A percentile compares a stretch with the other conserved stretches of the same genome.
Conservation (phyloP, 2,329 filamentous ascomycete genomes). For the Colletotrichum abscissum region DNA sequence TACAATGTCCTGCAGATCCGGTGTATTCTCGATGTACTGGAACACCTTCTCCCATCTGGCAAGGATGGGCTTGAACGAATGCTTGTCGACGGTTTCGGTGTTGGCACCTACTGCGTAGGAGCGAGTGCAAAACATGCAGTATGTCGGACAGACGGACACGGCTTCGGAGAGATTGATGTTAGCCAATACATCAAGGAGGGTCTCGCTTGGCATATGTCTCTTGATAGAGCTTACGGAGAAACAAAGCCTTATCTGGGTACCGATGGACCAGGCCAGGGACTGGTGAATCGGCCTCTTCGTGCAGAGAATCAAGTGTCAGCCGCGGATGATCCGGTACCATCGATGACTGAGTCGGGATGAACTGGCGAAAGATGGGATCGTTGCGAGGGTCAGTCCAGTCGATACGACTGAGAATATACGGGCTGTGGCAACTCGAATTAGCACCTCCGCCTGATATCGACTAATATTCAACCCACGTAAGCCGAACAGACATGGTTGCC, state of each 20-base stretch:
- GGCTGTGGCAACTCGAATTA: constrained; percentile 45
- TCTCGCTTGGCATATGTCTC: not conserved
- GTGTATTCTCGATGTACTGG: constrained; percentile 63
- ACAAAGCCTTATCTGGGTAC: constrained; percentile 73
- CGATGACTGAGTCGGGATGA: constrained; percentile 65
- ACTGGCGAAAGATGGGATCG: constrained; percentile 71
- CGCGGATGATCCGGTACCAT: constrained; percentile 65
- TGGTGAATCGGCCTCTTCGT: constrained; percentile 66
- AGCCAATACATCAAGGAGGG: not conserved
- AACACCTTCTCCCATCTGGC: constrained; percentile 67
- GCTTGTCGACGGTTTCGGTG: constrained; percentile 63
- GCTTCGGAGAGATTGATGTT: constrained; percentile 48
- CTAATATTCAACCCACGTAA: constrained; percentile 55
- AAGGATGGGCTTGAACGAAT: constrained; percentile 50
- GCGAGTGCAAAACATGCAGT: constrained; percentile 72
- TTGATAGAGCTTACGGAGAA: constrained; percentile 61
- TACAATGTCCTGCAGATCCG: constrained; percentile 66
- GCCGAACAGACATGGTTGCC: constrained; percentile 69
- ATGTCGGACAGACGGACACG: constrained; percentile 70
- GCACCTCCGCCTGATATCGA: not conserved
- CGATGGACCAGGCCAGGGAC: constrained; percentile 70
- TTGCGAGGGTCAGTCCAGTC: constrained; percentile 69
- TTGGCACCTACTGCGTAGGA: constrained; percentile 68
- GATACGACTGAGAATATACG: constrained; percentile 68
- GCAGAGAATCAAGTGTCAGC: constrained; percentile 67